phyloP scores from a whole-genome alignment of 306 rosid species.

The Acacia acuminata region DNA sequence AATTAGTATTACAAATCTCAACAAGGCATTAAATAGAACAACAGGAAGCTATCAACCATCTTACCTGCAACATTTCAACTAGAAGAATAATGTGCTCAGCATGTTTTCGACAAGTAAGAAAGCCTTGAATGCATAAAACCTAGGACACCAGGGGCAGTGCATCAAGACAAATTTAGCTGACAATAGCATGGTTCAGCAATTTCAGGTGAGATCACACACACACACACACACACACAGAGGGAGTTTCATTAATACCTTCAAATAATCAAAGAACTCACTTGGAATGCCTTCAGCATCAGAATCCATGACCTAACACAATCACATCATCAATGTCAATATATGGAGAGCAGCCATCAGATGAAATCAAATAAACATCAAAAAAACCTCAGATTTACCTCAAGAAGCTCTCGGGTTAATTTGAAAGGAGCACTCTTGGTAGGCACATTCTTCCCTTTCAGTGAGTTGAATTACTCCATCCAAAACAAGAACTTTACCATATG shows the following conservation, averaged over 20 bases:
- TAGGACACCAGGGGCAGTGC: neutral
- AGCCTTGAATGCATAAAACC: slow-evolving; percentile 99
- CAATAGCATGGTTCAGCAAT: slow-evolving; percentile 19
- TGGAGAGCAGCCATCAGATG: neutral
- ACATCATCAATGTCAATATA: slow-evolving; percentile 18
- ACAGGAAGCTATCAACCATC: slow-evolving; percentile 24
- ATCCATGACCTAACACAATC: slow-evolving; percentile 86
- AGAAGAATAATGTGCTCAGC: slow-evolving; percentile 98
- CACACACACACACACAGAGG: neutral
- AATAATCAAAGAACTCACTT: slow-evolving; percentile 98
- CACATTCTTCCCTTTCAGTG: slow-evolving; percentile 97
- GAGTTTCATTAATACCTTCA: slow-evolving; percentile 60
- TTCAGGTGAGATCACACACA: neutral
- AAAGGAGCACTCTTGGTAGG: slow-evolving; percentile 96
- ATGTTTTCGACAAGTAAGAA: slow-evolving; percentile 99
- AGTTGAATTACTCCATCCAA: slow-evolving; percentile 99
- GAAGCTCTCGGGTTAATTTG: slow-evolving; percentile 92
- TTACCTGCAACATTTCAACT: slow-evolving; percentile 99
- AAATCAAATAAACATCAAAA: slow-evolving; percentile 19
- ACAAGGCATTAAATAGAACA: slow-evolving; percentile 9
- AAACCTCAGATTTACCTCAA: slow-evolving; percentile 63
- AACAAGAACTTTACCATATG: slow-evolving; percentile 95
- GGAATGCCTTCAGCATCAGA: slow-evolving; percentile 99
- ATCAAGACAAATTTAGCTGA: slow-evolving; percentile 23
- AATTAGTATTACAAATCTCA: neutral